Percentiles rank a stretch among this genome's conserved stretches.
phyloP scores from a whole-genome alignment of 2,329 filamentous ascomycete genomes.

The Pseudogymnoascus sp. region DNA sequence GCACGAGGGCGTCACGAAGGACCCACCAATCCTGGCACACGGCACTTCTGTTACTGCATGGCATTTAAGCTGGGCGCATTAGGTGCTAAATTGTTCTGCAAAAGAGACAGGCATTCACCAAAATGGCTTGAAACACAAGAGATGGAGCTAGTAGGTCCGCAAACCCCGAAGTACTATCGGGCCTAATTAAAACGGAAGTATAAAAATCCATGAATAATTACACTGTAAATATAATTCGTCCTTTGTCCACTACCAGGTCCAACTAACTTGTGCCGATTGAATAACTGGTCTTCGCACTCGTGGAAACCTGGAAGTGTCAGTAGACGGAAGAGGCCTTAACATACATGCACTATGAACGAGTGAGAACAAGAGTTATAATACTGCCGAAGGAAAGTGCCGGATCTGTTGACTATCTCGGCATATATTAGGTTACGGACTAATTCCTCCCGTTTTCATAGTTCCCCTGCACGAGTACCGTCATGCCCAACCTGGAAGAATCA shows the following conservation, averaged over 20 bases:
- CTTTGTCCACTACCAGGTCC: neutral
- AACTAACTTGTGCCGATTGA: neutral
- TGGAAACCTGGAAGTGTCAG: neutral
- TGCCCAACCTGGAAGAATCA: neutral
- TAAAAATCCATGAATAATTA: conserved; percentile 1
- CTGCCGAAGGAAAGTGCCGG: neutral
- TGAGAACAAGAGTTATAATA: neutral
- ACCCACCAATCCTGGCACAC: neutral
- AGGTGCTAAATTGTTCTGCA: neutral
- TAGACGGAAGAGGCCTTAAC: neutral
- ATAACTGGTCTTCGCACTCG: neutral
- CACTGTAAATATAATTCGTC: neutral
- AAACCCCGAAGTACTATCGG: neutral
- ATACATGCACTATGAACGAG: neutral
- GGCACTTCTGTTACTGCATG: neutral
- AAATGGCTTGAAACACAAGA: neutral
- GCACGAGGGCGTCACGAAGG: neutral
- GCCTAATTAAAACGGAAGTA: neutral
- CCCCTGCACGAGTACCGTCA: neutral
- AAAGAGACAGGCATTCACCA: neutral
- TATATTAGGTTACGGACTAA: neutral
- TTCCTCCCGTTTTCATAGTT: neutral
- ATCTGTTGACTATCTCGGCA: neutral
- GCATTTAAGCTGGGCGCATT: neutral
- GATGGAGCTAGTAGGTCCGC: neutral